Evolutionary conservation across 805 yeast species (phyloP).

Genomic region (Komagataella pastoris): DNA sequence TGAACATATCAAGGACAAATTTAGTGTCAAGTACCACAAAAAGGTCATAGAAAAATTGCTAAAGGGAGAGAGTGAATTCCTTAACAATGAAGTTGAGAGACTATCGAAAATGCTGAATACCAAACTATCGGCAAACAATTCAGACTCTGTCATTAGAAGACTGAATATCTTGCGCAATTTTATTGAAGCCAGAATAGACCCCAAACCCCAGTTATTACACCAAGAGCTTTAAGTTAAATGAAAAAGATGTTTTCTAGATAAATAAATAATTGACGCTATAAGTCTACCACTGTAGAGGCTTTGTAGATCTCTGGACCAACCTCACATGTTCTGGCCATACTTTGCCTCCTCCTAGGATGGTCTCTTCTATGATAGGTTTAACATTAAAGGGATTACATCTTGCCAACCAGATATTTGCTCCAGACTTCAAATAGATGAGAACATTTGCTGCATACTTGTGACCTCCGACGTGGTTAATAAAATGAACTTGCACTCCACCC

Average conservation of each 20-base stretch:
- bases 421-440: slow-evolving; percentile 56
- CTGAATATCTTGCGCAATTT: slow-evolving; percentile 32
- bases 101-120: slow-evolving; percentile 25
- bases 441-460: slow-evolving; percentile 92
- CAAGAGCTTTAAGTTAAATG: slow-evolving; percentile 12
- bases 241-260: background rate
- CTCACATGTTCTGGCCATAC: slow-evolving; percentile 66
- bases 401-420: slow-evolving; percentile 82
- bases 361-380: slow-evolving; percentile 60
- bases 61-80: slow-evolving; percentile 28
- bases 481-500: slow-evolving; percentile 61
- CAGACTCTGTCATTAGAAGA: slow-evolving; percentile 40
- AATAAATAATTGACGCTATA: background rate
- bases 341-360: slow-evolving; percentile 51
- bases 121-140: slow-evolving; percentile 23
- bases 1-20: background rate
- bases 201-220: slow-evolving; percentile 2
- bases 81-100: slow-evolving; percentile 31
- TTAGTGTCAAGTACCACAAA: slow-evolving; percentile 28
- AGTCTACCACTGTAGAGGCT: background rate
- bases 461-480: slow-evolving; percentile 85
- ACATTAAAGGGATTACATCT: slow-evolving; percentile 71
- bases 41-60: slow-evolving; percentile 30
- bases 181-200: background rate
- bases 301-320: slow-evolving; percentile 32